Base-by-base conservation (phyloP, 2,329 filamentous ascomycete species). In the Neofusicoccum cordaticola region DNA sequence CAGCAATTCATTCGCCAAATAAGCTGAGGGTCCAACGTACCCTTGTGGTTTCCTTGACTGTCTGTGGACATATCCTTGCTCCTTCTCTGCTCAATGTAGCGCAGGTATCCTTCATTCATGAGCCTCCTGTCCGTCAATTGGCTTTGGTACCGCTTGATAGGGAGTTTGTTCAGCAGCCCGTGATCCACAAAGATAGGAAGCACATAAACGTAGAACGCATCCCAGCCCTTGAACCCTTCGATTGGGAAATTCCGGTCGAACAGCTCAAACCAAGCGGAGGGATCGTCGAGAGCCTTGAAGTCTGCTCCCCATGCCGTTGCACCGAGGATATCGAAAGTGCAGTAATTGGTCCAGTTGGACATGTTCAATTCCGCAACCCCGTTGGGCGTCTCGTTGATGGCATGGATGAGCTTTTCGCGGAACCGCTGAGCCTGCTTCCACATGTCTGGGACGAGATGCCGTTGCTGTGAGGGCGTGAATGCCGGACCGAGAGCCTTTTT, bases 261-360 rank as follows among this genome's bases (percentile, higher is more conserved):
- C n/a, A 56, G 19, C 9, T 41, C 35, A 17, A 41, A 56, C 35
- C 37, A 56, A 4, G 17, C 35, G 11, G 51, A 56, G 3, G 51
- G 35, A n/a, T 56, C 51, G 15, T 56, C 51, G 3, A 56, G 37
- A 9, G 35, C 51, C 51, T 56, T 56, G 51, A 56, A 56, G 35
- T 56, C 51, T 0, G 51, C 51, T 0, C 51, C 51, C 51, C 51
- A 56, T 22, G 37, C 35, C 2, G 51, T 56, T 2, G 51, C 51
- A 8, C 51, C 51, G 17, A 56, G 51, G 35, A 56, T 56, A 35
- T 56, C 51, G 15, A 56, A 56, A 3, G 51, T 56, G 35, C 51
- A 56, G 35, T 56, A 56, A 37, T 56, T 56, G 8, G 51, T 56
- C 51, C 51, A 56, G 51, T 56, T 35, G 5, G 41, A 17, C 51